A percentile compares a stretch with the other conserved stretches of the same genome.
phyloP scores from a whole-genome alignment of 2,329 filamentous ascomycete genomes.

The Cercospora citrullina region DNA sequence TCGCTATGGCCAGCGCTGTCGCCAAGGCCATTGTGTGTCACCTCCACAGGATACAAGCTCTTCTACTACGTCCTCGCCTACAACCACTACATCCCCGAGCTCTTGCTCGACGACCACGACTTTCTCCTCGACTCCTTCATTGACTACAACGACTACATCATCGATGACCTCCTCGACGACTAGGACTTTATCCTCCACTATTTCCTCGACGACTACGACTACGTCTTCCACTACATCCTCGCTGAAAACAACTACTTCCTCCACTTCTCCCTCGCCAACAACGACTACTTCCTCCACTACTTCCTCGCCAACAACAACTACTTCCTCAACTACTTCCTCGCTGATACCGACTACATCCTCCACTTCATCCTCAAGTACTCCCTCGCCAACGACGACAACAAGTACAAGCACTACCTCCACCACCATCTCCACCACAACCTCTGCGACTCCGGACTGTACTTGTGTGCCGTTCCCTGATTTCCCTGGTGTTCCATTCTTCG shows the following conservation, averaged over 20 bases:
- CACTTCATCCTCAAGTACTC: too few species aligned
- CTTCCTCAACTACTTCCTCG: too few species aligned
- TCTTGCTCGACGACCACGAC: background rate
- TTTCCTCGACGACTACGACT: background rate
- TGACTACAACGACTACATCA: background rate
- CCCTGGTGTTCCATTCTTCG: background rate
- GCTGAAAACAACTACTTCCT: background rate
- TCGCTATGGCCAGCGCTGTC: background rate
- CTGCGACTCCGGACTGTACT: background rate
- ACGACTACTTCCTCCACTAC: background rate
- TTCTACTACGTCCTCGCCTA: background rate
- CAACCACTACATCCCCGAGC: background rate
- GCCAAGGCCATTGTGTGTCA: background rate
- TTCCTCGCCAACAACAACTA: too few species aligned
- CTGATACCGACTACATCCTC: too few species aligned
- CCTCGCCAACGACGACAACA: too few species aligned
- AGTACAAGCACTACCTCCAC: too few species aligned
- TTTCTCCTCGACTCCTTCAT: background rate
- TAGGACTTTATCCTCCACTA: background rate
- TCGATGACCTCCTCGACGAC: background rate
- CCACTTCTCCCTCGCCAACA: background rate
- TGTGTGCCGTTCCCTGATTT: background rate
- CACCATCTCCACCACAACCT: background rate
- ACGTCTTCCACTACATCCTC: background rate
- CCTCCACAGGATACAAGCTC: background rate